Conservation (phyloP, 768 basidiomycete genomes). For the Cyclocybe aegerita region DNA sequence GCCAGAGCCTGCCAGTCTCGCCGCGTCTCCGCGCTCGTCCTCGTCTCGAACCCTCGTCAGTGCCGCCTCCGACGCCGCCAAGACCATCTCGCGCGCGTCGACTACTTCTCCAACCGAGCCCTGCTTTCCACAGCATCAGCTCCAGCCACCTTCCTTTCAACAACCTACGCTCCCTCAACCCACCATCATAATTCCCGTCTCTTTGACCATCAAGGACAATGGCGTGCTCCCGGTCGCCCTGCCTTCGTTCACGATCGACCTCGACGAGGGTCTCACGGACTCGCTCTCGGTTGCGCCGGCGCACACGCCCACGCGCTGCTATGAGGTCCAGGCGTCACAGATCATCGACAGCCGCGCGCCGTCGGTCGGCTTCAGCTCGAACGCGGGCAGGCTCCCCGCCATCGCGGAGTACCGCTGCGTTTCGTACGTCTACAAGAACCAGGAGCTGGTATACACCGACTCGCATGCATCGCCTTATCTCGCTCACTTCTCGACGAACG, state of each 20-base stretch:
- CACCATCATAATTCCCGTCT: too few species aligned
- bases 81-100: too few species aligned
- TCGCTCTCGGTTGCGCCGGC: not conserved
- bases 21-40: too few species aligned
- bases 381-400: conserved; percentile 3
- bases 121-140: too few species aligned
- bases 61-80: too few species aligned
- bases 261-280: conserved; percentile 21
- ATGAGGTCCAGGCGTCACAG: conserved; percentile 9
- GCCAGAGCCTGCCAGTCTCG: too few species aligned
- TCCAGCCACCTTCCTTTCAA: too few species aligned
- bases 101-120: too few species aligned
- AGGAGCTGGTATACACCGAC: conserved; percentile 12
- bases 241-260: conserved; percentile 22
- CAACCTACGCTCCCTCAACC: too few species aligned
- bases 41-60: too few species aligned
- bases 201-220: not conserved
- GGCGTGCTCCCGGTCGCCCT: conserved; percentile 10
- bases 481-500: not conserved
- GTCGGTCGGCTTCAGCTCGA: conserved; percentile 19
- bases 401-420: conserved; percentile 11
- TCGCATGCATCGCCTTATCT: not conserved
- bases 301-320: conserved; percentile 12
- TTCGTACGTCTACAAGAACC: conserved; percentile 13
- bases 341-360: conserved; percentile 15